These are phyloP conservation scores for Thelonectria discophora DNA, from an alignment of 2,329 filamentous ascomycete genomes.

Conservation along the genomic window DNA sequence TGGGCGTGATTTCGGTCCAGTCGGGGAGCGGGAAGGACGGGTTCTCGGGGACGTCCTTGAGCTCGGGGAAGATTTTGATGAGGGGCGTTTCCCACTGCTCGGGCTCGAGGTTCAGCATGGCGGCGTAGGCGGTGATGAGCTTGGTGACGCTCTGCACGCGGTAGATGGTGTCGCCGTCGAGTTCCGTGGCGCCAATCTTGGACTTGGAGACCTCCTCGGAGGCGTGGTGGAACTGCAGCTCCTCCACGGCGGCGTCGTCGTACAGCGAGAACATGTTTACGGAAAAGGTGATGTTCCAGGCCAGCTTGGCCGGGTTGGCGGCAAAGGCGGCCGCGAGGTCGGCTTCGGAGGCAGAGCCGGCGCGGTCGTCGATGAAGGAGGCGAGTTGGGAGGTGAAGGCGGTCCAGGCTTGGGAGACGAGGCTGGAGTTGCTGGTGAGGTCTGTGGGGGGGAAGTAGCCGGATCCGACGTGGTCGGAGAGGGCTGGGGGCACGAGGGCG, in stretches of 20 bases:
- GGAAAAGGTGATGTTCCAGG: conserved; percentile 27
- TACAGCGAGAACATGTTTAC: conserved; percentile 27
- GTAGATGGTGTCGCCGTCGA: conserved; percentile 54
- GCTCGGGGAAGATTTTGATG: conserved; percentile 25
- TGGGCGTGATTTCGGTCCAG: conserved; percentile 46
- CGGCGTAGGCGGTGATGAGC: conserved; percentile 50
- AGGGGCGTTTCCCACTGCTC: conserved; percentile 27
- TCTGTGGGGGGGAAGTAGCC: conserved; percentile 23
- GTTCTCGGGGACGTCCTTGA: conserved; percentile 3
- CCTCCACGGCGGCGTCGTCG: conserved; percentile 16
- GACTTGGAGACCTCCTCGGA: conserved; percentile 7
- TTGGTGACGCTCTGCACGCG: conserved; percentile 55
- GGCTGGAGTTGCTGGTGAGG: conserved; percentile 17
- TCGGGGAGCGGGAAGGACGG: conserved; percentile 26
- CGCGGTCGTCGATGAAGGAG: background rate
- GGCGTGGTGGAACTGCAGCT: conserved; percentile 27
- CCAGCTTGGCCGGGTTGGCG: background rate
- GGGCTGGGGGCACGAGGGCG: background rate
- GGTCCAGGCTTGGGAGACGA: conserved; percentile 12
- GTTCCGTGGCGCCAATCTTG: conserved; percentile 27
- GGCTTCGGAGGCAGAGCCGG: background rate
- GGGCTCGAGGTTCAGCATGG: conserved; percentile 39
- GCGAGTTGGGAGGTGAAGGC: conserved; percentile 6
- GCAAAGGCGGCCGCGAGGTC: background rate
- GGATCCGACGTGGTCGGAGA: conserved; percentile 19